Evolutionary conservation across 495 filamentous ascomycete species (phyloP), one percentile per base, ranked within the genome.

Genomic region (Lophium mytilinum): DNA sequence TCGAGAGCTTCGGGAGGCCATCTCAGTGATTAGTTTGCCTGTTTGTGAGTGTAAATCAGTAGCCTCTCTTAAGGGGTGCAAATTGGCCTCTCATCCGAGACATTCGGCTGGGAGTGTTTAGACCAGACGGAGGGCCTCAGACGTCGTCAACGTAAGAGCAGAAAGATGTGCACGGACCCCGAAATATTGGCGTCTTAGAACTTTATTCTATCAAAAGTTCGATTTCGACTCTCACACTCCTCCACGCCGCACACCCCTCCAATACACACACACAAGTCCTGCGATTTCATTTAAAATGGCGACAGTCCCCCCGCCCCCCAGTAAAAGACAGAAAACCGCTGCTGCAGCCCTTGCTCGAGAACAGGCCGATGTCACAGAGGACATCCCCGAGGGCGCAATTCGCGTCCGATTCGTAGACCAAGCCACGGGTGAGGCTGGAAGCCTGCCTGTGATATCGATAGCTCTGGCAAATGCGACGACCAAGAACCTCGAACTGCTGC

Each of bases 391-490:
- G 53, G 81, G 89, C 66, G 89, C 82, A 55, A 79, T 96, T 54
- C 86, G 90, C 62, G 80, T 95, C 43, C 88, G 90, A 63, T 93
- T 99, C 68, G 77, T 86, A 69, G 94, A 97, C 69, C 83, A 87
- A 67, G 85, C 88, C 52, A 89, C 85, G 12, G 85, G 85, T 62
- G 73, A 76, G 69, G 74, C 73, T 52, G 84, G 75, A 52, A 86
- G 75, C 70, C 86, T 77, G 47, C 82, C 86, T 15, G 84, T 95
- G 57, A 54, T 65, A 40, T 82, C 88, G 46, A 83, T 96, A 24
- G 83, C 90, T 35, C 82, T 96, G 54, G 87, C 82, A 61, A 87
- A 96, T 75, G 86, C 93, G 10, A 87, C 82, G 4, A 83, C 89
- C 24, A 90, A 90, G 69, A 95, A 99, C 64, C 79, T 99, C 30